Conservation (phyloP, 2,329 filamentous ascomycete genomes). For the Trichoderma endophyticum region DNA sequence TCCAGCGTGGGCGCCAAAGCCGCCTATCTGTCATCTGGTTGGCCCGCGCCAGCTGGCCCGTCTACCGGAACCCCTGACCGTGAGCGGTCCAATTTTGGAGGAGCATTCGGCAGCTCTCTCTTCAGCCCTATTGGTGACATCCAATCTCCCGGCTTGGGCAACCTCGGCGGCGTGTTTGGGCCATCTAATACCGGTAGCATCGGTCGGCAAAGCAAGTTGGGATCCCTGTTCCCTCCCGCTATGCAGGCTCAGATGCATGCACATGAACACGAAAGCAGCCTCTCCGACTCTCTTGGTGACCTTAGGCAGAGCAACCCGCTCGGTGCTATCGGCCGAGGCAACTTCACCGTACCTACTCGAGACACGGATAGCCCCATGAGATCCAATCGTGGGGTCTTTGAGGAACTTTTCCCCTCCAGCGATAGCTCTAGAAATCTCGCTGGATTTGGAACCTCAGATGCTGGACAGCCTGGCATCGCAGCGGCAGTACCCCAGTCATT, state of each 20-base stretch:
- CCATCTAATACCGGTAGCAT: conserved; percentile 62
- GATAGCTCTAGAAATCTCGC: conserved; percentile 34
- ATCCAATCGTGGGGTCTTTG: conserved; percentile 52
- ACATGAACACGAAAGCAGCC: conserved; percentile 61
- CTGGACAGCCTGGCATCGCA: conserved; percentile 33
- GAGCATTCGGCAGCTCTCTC: conserved; percentile 73
- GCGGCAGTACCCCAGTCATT: conserved; percentile 36
- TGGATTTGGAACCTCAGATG: conserved; percentile 39
- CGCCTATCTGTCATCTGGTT: conserved; percentile 65
- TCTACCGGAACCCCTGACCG: conserved; percentile 67
- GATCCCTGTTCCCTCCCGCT: conserved; percentile 79
- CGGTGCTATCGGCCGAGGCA: conserved; percentile 63
- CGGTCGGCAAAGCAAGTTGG: conserved; percentile 75
- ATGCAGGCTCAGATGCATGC: conserved; percentile 90
- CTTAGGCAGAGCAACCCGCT: conserved; percentile 60
- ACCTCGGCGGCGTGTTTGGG: conserved; percentile 68
- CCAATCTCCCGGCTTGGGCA: conserved; percentile 69
- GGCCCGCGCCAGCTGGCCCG: conserved; percentile 53
- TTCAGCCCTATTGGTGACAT: conserved; percentile 76
- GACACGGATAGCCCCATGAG: conserved; percentile 61
- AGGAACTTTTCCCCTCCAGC: conserved; percentile 49
- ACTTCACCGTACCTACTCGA: conserved; percentile 52
- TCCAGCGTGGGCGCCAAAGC: conserved; percentile 80
- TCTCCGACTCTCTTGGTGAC: conserved; percentile 57
- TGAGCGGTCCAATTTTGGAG: conserved; percentile 53